Base-by-base conservation (phyloP, 2,329 filamentous ascomycete genomes). In the Sporothrix phasma region DNA sequence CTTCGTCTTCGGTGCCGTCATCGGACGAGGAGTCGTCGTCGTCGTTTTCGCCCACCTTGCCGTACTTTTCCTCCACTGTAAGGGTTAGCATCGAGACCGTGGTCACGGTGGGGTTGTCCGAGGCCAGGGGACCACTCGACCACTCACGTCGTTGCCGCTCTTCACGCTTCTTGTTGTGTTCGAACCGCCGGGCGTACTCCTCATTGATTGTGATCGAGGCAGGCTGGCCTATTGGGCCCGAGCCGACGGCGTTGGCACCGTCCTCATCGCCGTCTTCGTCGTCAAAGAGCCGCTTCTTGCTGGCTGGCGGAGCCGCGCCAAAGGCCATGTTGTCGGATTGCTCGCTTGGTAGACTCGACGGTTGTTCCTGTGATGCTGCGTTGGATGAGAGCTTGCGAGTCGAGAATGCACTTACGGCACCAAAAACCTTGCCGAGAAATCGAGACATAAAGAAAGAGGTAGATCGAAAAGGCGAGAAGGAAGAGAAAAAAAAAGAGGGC, bases 131-230 rank as follows among this genome's bases (percentile, higher is more conserved):
- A 19, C 17, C n/a, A n/a, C n/a, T n/a, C n/a, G 31, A 76, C 1
- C 2, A 64, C 84, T 70, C 72, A 89, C 87, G 75, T 72, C 84
- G 82, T 17, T 92, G 87, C 68, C 86, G 79, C 74, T 99, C 94
- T 73, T 96, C 92, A 65, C 93, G 85, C 78, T 96, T 96, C 79
- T 97, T 97, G 78, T 99, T 99, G 77, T 97, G 84, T 75, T 99
- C 94, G 71, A 96, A 97, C 46, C 90, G 83, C 69, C 84, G 85
- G 49, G 94, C 94, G 74, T 88, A 99, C 61, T 95, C 90, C 73
- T 92, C 81, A 75, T 99, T 97, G 76, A 99, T 87, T 73, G 89
- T 92, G 74, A 97, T 83, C 34, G 66, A 47, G 0, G 66, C 62
- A 1, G 75, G 74, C 43, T 73, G 69, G 31, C 72, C 71, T 4